A percentile compares a stretch with the other conserved stretches of the same genome.
These are phyloP conservation scores for Quercus glauca DNA, from an alignment of 306 rosid species.

Conservation along the genomic window DNA sequence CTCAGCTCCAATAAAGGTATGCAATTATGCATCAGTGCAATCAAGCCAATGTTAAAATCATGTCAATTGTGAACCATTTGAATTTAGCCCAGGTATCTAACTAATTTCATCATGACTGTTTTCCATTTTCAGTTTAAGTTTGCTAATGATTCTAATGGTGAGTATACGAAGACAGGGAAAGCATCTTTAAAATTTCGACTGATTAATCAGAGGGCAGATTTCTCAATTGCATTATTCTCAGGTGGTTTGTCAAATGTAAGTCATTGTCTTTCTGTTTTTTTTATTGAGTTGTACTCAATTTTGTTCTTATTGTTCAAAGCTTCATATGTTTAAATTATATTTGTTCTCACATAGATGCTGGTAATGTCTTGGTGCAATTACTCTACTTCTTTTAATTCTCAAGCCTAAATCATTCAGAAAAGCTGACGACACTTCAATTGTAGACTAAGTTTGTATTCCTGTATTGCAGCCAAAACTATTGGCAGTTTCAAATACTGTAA, in stretches of 20 bases:
- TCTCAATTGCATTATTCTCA: constrained; percentile 49
- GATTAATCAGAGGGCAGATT: constrained; percentile 51
- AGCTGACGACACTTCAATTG: too few relatives aligned
- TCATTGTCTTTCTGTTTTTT: neutral
- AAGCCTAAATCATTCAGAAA: neutral
- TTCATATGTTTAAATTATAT: neutral
- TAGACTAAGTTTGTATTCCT: neutral
- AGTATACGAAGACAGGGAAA: constrained; percentile 34
- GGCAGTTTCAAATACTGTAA: constrained; percentile 41
- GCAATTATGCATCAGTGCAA: neutral
- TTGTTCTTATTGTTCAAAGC: neutral
- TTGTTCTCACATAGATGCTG: neutral
- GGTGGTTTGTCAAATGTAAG: constrained; percentile 42
- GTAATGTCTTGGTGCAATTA: neutral
- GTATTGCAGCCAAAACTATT: constrained; percentile 37
- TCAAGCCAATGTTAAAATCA: neutral
- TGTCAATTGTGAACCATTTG: neutral
- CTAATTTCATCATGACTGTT: neutral
- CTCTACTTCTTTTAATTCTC: neutral
- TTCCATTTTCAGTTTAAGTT: constrained; percentile 39
- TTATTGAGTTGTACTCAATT: neutral
- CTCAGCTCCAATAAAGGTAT: constrained; percentile 46
- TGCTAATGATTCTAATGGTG: constrained; percentile 32
- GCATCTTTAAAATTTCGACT: constrained; percentile 30
- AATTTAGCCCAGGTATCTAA: neutral